Conservation (phyloP, 192 early-diverging fungal species). For the Allomyces javanicus region DNA sequence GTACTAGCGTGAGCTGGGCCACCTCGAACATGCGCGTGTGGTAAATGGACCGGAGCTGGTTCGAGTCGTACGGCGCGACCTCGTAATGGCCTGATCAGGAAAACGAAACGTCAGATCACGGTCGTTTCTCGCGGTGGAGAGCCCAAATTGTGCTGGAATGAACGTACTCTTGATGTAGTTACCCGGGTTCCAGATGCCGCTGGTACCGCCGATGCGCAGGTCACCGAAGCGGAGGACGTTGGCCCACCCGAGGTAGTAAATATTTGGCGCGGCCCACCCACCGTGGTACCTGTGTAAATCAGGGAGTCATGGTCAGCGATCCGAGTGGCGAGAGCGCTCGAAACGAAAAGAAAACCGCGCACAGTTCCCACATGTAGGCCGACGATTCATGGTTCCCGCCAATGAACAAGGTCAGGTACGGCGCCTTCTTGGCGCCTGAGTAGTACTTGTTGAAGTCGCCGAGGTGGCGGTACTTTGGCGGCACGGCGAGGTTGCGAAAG, state of each 20-base stretch:
- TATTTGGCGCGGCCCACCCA: conserved; percentile 84
- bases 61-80: conserved; percentile 46
- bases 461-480: conserved; percentile 61
- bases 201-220: conserved; percentile 76
- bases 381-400: conserved; percentile 97
- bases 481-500: conserved; percentile 59
- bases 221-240: conserved; percentile 75
- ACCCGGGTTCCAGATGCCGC: conserved; percentile 64
- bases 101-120: background rate
- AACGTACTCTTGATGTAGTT: conserved; percentile 30
- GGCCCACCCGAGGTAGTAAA: conserved; percentile 76
- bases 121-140: conserved; percentile 2
- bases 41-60: conserved; percentile 51
- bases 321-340: background rate
- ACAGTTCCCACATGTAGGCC: conserved; percentile 89
- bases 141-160: background rate
- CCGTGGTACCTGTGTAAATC: conserved; percentile 53
- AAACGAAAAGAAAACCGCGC: background rate
- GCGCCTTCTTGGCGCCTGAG: conserved; percentile 53
- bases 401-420: conserved; percentile 80
- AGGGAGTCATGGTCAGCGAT: background rate
- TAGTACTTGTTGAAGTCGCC: conserved; percentile 92
- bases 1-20: conserved; percentile 47
- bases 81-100: conserved; percentile 45
- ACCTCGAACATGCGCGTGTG: conserved; percentile 74